These are phyloP conservation scores for Eurotiales sp. DNA, from an alignment of 2,329 filamentous ascomycete genomes.

Conservation along the genomic window DNA sequence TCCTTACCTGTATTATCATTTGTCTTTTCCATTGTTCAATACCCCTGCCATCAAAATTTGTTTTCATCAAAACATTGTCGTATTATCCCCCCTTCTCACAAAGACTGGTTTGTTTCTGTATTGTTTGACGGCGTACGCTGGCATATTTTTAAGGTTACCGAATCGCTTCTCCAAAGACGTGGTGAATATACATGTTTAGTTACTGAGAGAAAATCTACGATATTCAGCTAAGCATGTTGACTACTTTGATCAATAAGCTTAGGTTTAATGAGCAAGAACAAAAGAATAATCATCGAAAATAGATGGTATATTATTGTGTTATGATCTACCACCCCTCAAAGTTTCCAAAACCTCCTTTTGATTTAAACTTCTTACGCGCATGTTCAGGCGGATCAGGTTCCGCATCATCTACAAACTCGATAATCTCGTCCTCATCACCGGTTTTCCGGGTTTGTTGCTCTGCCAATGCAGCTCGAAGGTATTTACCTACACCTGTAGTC, in stretches of 20 bases:
- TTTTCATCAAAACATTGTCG: neutral
- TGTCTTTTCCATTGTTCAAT: neutral
- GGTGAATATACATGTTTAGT: no score
- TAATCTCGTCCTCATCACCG: constrained; percentile 54
- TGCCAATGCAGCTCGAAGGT: constrained; percentile 62
- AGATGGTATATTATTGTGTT: neutral
- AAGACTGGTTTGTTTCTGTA: no score
- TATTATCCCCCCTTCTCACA: neutral
- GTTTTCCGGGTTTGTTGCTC: constrained; percentile 24
- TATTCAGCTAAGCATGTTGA: no score
- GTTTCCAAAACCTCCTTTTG: constrained; percentile 67
- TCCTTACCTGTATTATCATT: neutral
- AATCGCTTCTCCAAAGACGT: no score
- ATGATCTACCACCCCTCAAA: constrained; percentile 76
- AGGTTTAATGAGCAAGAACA: no score
- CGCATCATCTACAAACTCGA: constrained; percentile 60
- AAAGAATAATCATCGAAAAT: neutral
- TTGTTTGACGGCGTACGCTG: no score
- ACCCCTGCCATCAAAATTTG: neutral
- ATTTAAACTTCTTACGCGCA: constrained; percentile 74
- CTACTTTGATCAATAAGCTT: no score
- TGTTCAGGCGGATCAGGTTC: constrained; percentile 55
- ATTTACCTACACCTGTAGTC: constrained; percentile 60
- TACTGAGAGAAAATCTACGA: no score
- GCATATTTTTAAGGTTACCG: no score